Evolutionary conservation across 495 filamentous ascomycete genomes (phyloP), one percentile per base, ranked within the genome.

Genomic region (Penicillium salamii): DNA sequence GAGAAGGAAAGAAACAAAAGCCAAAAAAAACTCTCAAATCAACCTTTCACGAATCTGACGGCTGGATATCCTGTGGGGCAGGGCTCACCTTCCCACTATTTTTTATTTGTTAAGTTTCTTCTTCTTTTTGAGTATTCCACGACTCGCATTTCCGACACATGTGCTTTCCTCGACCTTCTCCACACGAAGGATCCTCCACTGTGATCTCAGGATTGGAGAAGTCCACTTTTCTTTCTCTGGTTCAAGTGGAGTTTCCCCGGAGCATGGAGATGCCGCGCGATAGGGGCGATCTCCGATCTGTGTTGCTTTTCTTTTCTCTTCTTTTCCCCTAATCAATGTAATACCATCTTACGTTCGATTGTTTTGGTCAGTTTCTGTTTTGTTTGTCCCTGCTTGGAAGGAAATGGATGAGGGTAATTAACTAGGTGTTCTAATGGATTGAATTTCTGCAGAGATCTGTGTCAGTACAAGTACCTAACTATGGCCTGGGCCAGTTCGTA

Each of bases 261-360:
- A 33, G 20, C 18, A 23, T 45, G 42, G 42, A 26, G 36, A 44
- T 47, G 40, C 19, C 34, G n/a, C 34, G 17, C 13, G 21, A 43
- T 28, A 14, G 31, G 24, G 32, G 19, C 23, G 19, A 14, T 7
- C 9, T 19, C 15, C 29, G 46, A 24, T 34, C 44, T 32, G n/a
- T 18, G 1, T 31, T 49, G 20, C 42, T 49, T 44, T 14, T 42
- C 39, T 35, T 46, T 39, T 42, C 44, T 36, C 38, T 49, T 35
- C 52, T 35, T 34, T 49, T 49, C 41, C 20, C 40, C 50, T 56
- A 53, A 58, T 60, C 57, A 58, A 69, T 70, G 67, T 70, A 69
- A 69, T 70, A 71, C 61, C 58, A 70, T 63, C 50, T 61, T 58
- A 51, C 63, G 59, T 53, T 51, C 52, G 47, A 49, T 49, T 55